Conservation (phyloP, 2,329 filamentous ascomycete genomes). For the Emericellopsis cladophorae region DNA sequence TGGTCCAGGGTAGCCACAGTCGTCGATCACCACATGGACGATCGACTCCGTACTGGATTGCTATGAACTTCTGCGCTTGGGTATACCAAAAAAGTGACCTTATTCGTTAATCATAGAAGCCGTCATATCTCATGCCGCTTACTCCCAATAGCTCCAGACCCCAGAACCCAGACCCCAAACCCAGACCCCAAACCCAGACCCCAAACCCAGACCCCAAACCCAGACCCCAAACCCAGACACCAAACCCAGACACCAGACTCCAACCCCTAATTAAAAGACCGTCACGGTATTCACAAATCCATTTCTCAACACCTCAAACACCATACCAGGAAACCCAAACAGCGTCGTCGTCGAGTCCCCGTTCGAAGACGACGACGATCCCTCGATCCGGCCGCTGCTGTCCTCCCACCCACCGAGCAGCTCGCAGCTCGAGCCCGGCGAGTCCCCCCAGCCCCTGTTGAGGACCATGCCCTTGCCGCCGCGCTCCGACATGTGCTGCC, state of each 20-base stretch:
- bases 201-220: too few species aligned
- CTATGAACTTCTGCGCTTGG: too few species aligned
- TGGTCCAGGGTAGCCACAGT: too few species aligned
- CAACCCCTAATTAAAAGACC: constrained; percentile 54
- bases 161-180: too few species aligned
- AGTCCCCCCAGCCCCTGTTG: constrained; percentile 84
- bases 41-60: too few species aligned
- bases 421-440: constrained; percentile 80
- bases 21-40: too few species aligned
- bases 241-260: too few species aligned
- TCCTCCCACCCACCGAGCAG: constrained; percentile 80
- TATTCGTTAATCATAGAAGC: too few species aligned
- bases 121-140: not conserved
- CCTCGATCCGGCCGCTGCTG: constrained; percentile 40
- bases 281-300: constrained; percentile 82
- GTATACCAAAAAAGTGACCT: too few species aligned
- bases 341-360: constrained; percentile 63
- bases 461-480: constrained; percentile 73
- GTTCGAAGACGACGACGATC: constrained; percentile 11
- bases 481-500: too few species aligned
- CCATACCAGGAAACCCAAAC: constrained; percentile 84
- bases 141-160: not conserved
- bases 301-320: constrained; percentile 94
- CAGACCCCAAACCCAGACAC: too few species aligned
- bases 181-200: too few species aligned